A percentile compares a stretch with the other conserved stretches of the same genome.
These are phyloP conservation scores for Gentiana macrophylla DNA, from an alignment of 257 asterid species.

Conservation along the genomic window DNA sequence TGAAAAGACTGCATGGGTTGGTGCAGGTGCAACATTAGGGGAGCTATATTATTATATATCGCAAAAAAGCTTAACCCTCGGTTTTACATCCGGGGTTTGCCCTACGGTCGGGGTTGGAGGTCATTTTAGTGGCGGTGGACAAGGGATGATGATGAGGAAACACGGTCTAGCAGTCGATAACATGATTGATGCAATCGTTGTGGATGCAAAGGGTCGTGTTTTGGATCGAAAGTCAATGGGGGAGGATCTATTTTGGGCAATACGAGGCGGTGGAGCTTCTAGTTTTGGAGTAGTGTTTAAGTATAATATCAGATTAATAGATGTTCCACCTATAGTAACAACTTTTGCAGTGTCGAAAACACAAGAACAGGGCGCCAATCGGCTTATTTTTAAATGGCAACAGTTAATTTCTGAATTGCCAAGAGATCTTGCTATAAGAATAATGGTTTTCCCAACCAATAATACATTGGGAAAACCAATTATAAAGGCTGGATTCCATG, in stretches of 20 bases:
- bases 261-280: slow-evolving; percentile 62
- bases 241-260: slow-evolving; percentile 51
- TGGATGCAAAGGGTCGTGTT: slow-evolving; percentile 27
- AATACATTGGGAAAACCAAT: neutral
- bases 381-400: slow-evolving; percentile 39
- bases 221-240: slow-evolving; percentile 49
- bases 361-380: slow-evolving; percentile 13
- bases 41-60: slow-evolving; percentile 41
- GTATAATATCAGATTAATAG: slow-evolving; percentile 39
- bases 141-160: slow-evolving; percentile 39
- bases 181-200: slow-evolving; percentile 25
- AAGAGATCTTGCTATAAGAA: slow-evolving; percentile 35
- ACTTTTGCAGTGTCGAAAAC: slow-evolving; percentile 26
- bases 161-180: slow-evolving; percentile 43
- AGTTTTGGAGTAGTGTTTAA: slow-evolving; percentile 47
- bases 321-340: slow-evolving; percentile 31
- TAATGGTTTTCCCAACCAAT: slow-evolving; percentile 15
- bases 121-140: slow-evolving; percentile 58
- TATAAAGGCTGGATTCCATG: slow-evolving; percentile 5
- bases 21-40: slow-evolving; percentile 46
- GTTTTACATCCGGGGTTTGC: slow-evolving; percentile 45
- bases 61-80: slow-evolving; percentile 21
- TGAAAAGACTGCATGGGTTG: slow-evolving; percentile 41
- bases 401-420: slow-evolving; percentile 18
- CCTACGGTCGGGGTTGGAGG: slow-evolving; percentile 58